These are phyloP conservation scores for Mantamonas sphyraenae DNA, from an alignment of 78 protist species.

Conservation along the genomic window DNA sequence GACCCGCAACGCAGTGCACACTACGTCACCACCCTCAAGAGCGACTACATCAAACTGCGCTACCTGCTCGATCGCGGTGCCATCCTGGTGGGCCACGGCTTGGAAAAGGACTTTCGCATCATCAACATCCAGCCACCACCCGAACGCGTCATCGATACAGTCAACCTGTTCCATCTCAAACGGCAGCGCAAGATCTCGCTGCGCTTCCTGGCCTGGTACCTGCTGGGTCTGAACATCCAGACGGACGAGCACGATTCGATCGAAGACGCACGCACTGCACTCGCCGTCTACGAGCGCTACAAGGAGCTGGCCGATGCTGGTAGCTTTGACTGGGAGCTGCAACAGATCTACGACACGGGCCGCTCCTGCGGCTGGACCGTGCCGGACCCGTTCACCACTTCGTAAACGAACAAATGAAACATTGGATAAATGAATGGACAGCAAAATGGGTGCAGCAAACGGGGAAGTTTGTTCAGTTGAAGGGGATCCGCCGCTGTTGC, in stretches of 20 bases:
- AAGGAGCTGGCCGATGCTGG: slow-evolving; percentile 22
- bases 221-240: slow-evolving; percentile 65
- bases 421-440: not conserved
- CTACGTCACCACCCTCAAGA: slow-evolving; percentile 56
- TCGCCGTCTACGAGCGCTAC: slow-evolving; percentile 58
- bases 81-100: slow-evolving; percentile 79
- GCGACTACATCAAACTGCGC: slow-evolving; percentile 53
- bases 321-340: slow-evolving; percentile 52
- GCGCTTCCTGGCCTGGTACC: slow-evolving; percentile 51
- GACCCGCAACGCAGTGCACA: slow-evolving; percentile 49
- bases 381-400: no score
- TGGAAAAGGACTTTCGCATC: slow-evolving; percentile 71
- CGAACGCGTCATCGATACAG: slow-evolving; percentile 79
- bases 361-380: slow-evolving; percentile 29
- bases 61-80: slow-evolving; percentile 58
- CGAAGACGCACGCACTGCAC: slow-evolving; percentile 73
- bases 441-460: not conserved
- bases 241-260: slow-evolving; percentile 64
- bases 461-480: not conserved
- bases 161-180: slow-evolving; percentile 56
- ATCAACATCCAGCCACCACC: slow-evolving; percentile 62
- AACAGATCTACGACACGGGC: slow-evolving; percentile 59
- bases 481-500: no score
- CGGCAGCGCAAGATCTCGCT: slow-evolving; percentile 69
- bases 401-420: no score